These are phyloP conservation scores for Venturia pyrina DNA, from an alignment of 2,329 filamentous ascomycete species.

Conservation along the genomic window DNA sequence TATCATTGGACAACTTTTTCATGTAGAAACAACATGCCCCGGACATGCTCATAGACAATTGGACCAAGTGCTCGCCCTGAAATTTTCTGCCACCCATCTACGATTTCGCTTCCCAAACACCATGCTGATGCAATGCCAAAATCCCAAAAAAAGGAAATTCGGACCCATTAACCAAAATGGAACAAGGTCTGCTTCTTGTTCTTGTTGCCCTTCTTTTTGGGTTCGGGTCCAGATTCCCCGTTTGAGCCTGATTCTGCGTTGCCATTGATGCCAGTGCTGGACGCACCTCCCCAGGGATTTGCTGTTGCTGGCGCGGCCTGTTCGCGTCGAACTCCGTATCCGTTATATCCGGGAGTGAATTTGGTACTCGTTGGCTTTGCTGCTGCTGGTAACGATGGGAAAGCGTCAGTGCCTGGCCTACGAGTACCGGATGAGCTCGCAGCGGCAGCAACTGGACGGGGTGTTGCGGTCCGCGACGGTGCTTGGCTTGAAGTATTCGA, in stretches of 20 bases:
- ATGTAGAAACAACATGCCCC: neutral
- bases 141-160: neutral
- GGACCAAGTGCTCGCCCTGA: neutral
- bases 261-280: neutral
- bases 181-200: constrained; percentile 42
- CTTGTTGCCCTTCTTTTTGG: constrained; percentile 39
- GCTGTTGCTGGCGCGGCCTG: neutral
- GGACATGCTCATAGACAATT: neutral
- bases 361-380: constrained; percentile 54
- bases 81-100: neutral
- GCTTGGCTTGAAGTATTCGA: constrained; percentile 24
- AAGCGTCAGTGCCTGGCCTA: constrained; percentile 45
- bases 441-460: constrained; percentile 15
- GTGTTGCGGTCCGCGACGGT: constrained; percentile 17
- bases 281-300: constrained; percentile 1
- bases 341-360: constrained; percentile 39
- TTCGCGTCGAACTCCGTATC: constrained; percentile 31
- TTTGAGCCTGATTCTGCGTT: constrained; percentile 11
- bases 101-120: neutral
- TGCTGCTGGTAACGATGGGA: constrained; percentile 73
- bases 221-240: constrained; percentile 15
- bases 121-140: constrained; percentile 1
- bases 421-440: constrained; percentile 17
- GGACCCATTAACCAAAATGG: constrained; percentile 32
- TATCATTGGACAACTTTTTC: neutral